Conservation (phyloP, 257 asterid species). For the Jacaranda copaia region DNA sequence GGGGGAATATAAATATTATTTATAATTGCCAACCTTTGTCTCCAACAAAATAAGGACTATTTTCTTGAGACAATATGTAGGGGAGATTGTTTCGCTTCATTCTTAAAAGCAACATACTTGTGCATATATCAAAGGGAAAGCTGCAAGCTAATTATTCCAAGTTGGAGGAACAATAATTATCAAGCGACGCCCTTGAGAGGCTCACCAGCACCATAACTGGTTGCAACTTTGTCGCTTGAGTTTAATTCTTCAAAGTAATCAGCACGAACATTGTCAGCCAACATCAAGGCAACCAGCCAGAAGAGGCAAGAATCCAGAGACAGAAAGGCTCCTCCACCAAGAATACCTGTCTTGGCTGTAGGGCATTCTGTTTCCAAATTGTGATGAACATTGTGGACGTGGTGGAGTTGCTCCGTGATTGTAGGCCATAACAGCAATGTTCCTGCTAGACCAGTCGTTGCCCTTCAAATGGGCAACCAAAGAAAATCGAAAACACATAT, state of each 20-base stretch:
- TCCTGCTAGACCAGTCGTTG: slow-evolving; percentile 71
- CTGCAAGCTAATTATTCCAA: not conserved
- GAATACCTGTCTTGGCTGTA: slow-evolving; percentile 96
- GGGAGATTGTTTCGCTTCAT: not conserved
- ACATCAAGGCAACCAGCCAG: slow-evolving; percentile 90
- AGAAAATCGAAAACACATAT: slow-evolving; percentile 5
- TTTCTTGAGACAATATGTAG: not conserved
- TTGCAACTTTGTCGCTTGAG: slow-evolving; percentile 38
- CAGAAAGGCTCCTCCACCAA: slow-evolving; percentile 98
- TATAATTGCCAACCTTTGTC: too few relatives aligned
- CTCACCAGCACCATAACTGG: slow-evolving; percentile 35
- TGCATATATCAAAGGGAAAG: not conserved
- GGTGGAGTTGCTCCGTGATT: slow-evolving; percentile 76
- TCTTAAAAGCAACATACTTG: not conserved
- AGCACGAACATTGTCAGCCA: slow-evolving; percentile 77
- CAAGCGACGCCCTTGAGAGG: slow-evolving; percentile 48
- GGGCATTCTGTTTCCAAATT: slow-evolving; percentile 75
- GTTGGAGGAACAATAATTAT: not conserved
- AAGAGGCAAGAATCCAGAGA: slow-evolving; percentile 85
- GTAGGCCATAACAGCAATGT: slow-evolving; percentile 89
- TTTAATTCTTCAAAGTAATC: slow-evolving; percentile 70
- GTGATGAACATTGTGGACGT: slow-evolving; percentile 60
- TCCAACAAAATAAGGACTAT: too few relatives aligned
- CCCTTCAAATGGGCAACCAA: slow-evolving; percentile 46
- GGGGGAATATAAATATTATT: too few relatives aligned